These are phyloP conservation scores for Paramecium sonneborni DNA, from an alignment of 73 alveolate genomes.

Conservation along the genomic window DNA sequence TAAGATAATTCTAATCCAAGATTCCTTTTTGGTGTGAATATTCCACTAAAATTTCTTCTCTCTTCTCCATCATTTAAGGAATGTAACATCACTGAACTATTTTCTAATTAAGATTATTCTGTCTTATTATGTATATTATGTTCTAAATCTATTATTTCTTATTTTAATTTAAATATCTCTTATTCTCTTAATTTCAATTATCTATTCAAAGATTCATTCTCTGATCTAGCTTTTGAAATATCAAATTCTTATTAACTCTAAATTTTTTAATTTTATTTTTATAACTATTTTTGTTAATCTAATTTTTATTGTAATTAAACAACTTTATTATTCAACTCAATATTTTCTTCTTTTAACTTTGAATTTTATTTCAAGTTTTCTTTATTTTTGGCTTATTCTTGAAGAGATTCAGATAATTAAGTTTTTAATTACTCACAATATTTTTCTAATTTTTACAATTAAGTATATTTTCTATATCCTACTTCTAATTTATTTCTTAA, in stretches of 20 bases:
- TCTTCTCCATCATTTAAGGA: slow-evolving; percentile 34
- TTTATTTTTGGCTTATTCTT: neutral
- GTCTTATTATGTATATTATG: neutral
- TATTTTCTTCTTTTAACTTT: neutral
- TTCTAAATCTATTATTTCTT: slow-evolving; percentile 6
- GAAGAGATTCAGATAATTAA: neutral
- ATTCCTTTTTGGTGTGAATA: slow-evolving; percentile 14
- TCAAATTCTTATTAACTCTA: neutral
- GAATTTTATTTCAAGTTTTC: neutral
- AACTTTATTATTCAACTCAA: neutral
- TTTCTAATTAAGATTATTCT: slow-evolving; percentile 36
- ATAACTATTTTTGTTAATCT: neutral
- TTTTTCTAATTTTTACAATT: neutral
- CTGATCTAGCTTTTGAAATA: neutral
- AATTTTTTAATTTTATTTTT: neutral
- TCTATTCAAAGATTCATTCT: slow-evolving; percentile 25
- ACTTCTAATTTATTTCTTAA: neutral
- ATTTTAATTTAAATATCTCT: slow-evolving; percentile 33
- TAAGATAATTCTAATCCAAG: slow-evolving; percentile 10
- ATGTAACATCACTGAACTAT: slow-evolving; percentile 12
- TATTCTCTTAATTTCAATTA: slow-evolving; percentile 26
- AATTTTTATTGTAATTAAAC: neutral
- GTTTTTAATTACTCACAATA: neutral
- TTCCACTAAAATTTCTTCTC: slow-evolving; percentile 34
- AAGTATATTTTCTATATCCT: neutral